These are phyloP conservation scores for Candida coleopterorum DNA, from an alignment of 805 yeast species.

Conservation along the genomic window DNA sequence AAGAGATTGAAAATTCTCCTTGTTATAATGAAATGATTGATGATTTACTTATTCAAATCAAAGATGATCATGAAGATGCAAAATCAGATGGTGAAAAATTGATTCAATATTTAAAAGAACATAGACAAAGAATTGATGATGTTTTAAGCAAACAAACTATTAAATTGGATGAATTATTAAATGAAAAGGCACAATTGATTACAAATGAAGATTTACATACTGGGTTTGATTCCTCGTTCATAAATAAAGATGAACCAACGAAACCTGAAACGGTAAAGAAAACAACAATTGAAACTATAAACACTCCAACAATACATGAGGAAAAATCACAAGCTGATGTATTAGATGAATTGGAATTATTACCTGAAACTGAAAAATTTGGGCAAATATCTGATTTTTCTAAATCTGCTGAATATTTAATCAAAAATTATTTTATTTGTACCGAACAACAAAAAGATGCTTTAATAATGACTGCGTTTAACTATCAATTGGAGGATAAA, in stretches of 20 bases:
- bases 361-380: constrained; percentile 63
- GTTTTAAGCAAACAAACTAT: constrained; percentile 60
- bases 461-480: constrained; percentile 88
- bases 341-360: constrained; percentile 48
- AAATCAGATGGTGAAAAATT: constrained; percentile 31
- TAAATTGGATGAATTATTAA: constrained; percentile 60
- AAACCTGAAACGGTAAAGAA: constrained; percentile 18
- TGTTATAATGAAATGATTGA: constrained; percentile 91
- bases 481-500: constrained; percentile 65
- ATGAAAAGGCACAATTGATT: constrained; percentile 71
- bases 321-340: constrained; percentile 20
- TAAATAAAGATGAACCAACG: constrained; percentile 48
- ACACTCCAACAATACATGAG: constrained; percentile 4
- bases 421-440: constrained; percentile 62
- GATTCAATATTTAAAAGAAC: constrained; percentile 45
- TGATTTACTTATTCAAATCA: constrained; percentile 76
- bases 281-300: constrained; percentile 24
- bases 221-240: constrained; percentile 82
- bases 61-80: constrained; percentile 52
- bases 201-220: constrained; percentile 88
- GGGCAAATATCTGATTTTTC: constrained; percentile 52
- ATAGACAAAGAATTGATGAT: constrained; percentile 64
- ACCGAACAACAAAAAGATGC: constrained; percentile 87
- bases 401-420: constrained; percentile 49
- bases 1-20: constrained; percentile 43